These are phyloP conservation scores for Ampelomyces quisqualis DNA, from an alignment of 2,329 filamentous ascomycete species.

Conservation along the genomic window DNA sequence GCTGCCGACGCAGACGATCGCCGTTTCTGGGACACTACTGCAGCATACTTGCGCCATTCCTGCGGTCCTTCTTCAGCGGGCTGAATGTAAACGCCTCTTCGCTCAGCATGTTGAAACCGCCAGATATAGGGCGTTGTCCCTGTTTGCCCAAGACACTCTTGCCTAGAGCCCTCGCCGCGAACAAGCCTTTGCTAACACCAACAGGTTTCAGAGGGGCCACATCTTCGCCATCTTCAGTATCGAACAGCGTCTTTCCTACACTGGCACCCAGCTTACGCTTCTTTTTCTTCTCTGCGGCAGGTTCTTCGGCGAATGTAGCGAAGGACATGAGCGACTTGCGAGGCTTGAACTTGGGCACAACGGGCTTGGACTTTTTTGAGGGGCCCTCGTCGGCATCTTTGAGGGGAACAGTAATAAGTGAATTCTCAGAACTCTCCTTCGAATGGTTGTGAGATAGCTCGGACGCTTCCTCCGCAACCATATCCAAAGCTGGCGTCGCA, in stretches of 20 bases:
- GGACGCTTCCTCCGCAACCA: conserved; percentile 47
- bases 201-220: conserved; percentile 35
- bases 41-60: conserved; percentile 24
- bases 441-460: conserved; percentile 32
- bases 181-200: conserved; percentile 38
- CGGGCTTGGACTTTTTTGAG: conserved; percentile 35
- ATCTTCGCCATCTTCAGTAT: conserved; percentile 44
- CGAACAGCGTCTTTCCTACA: conserved; percentile 66
- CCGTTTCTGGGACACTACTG: conserved; percentile 14
- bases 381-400: conserved; percentile 38
- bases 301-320: conserved; percentile 43
- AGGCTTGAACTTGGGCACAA: conserved; percentile 41
- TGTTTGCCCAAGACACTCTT: conserved; percentile 36
- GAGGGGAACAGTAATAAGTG: conserved; percentile 30
- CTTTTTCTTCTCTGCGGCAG: conserved; percentile 49
- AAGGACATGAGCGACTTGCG: conserved; percentile 54
- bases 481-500: conserved; percentile 43
- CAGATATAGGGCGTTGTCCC: conserved; percentile 32
- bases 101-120: conserved; percentile 40
- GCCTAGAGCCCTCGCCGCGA: conserved; percentile 41
- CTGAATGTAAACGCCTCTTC: conserved; percentile 44
- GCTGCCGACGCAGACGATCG: background rate
- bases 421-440: conserved; percentile 45
- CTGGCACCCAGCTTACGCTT: conserved; percentile 70
- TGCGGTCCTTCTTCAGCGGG: conserved; percentile 46